Base-by-base conservation (phyloP, 2,329 filamentous ascomycete species). In the Botryotinia globosa region DNA sequence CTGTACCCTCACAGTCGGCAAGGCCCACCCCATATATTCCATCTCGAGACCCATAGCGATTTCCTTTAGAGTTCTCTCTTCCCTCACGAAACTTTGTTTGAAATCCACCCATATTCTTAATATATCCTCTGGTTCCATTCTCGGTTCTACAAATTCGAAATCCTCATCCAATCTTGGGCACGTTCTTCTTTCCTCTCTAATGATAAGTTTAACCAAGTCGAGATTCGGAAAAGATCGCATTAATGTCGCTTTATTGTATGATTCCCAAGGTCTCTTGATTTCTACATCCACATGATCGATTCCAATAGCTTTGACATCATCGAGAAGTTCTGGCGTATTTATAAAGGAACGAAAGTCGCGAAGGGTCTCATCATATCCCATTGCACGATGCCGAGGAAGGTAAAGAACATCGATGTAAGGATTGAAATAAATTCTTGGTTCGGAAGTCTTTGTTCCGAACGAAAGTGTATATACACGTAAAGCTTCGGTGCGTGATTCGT, bases 211-310 rank as follows among this genome's bases (percentile, higher is more conserved):
- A 12, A 80, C 72, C 61, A 79, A 74, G 39, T 78, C 73, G 8
- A 81, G 63, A 0, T 80, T 77, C 3, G 80, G 80, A 66, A 85
- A 85, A 70, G 81, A 82, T 63, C 83, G 79, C 69, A 86, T 81
- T 59, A 86, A 77, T 37, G 81, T 81, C 45, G 84, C 83, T 79
- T 86, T 86, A 79, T 85, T 85, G 79, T 86, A 86, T 18, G 83
- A 83, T 80, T 86, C 85, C 85, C 85, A 86, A 25, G 84, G 85
- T 51, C 84, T 79, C 66, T 85, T 83, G 69, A 85, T 81, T 48
- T 82, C 79, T 25, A 82, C 79, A 42, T 81, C 81, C 48, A 86
- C 83, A 72, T 85, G 83, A 76, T 86, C 85, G 64, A 86, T 80
- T 3, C 84, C 85, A 10, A 86, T 79, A 48, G 81, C 80, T 61